A percentile compares a stretch with the other conserved stretches of the same genome.
phyloP scores from a whole-genome alignment of 1,139 yeast species.

The Yamadazyma triangularis region DNA sequence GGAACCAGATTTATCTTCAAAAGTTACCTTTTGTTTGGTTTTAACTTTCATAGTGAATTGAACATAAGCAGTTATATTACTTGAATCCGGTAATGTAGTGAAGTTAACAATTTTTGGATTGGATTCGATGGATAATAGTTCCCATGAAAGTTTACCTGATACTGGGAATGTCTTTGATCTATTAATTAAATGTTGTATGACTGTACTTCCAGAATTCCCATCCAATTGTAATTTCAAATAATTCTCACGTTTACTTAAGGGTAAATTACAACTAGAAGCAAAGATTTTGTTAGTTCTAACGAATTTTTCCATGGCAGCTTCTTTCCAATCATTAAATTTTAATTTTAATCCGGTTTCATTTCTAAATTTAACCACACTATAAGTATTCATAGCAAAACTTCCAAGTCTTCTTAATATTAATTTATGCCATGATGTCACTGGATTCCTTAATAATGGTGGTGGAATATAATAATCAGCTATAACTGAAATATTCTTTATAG shows the following conservation, averaged over 20 bases:
- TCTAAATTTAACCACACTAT: constrained; percentile 37
- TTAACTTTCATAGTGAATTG: constrained; percentile 76
- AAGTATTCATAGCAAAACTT: constrained; percentile 41
- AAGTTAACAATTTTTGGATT: constrained; percentile 71
- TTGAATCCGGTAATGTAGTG: constrained; percentile 56
- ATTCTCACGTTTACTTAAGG: constrained; percentile 20
- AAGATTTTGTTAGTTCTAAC: constrained; percentile 41
- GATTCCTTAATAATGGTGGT: constrained; percentile 27
- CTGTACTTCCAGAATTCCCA: constrained; percentile 31
- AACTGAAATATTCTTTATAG: constrained; percentile 37
- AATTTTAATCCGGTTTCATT: constrained; percentile 37
- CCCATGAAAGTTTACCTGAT: constrained; percentile 66
- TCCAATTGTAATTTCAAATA: constrained; percentile 30
- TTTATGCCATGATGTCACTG: constrained; percentile 36
- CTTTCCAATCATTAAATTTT: constrained; percentile 43
- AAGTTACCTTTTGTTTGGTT: constrained; percentile 65
- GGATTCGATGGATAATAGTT: constrained; percentile 60
- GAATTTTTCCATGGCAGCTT: constrained; percentile 36
- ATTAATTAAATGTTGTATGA: constrained; percentile 24
- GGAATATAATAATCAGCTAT: constrained; percentile 44
- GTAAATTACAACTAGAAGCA: constrained; percentile 38
- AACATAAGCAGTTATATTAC: constrained; percentile 62
- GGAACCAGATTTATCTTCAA: constrained; percentile 14
- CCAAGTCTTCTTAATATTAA: constrained; percentile 35
- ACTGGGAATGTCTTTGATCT: constrained; percentile 48